Evolutionary conservation across 768 basidiomycete species (phyloP).

Genomic region (Leccinum sublutescens): DNA sequence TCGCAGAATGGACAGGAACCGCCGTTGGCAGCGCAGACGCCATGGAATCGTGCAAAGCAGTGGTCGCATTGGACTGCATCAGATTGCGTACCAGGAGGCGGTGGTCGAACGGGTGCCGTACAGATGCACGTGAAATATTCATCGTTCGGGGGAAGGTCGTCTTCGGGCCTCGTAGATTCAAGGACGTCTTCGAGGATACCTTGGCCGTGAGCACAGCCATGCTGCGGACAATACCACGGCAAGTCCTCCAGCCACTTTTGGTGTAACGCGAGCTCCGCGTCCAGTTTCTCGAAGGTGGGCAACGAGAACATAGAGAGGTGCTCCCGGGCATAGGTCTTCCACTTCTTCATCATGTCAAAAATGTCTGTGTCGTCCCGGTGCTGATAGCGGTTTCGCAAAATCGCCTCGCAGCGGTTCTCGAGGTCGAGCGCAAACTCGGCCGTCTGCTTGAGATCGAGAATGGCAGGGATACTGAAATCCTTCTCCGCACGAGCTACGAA

Average conservation of each 20-base stretch:
- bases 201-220: conserved; percentile 61
- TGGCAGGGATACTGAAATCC: conserved; percentile 68
- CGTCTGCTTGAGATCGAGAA: conserved; percentile 63
- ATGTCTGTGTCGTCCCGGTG: conserved; percentile 58
- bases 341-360: conserved; percentile 69
- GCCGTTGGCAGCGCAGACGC: conserved; percentile 81
- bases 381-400: conserved; percentile 62
- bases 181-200: conserved; percentile 72
- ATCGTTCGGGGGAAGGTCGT: conserved; percentile 74
- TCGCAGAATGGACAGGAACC: conserved; percentile 92
- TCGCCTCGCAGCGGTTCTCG: conserved; percentile 71
- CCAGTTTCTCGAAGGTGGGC: conserved; percentile 70
- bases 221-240: conserved; percentile 77
- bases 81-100: conserved; percentile 68
- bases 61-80: conserved; percentile 92
- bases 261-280: conserved; percentile 64
- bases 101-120: conserved; percentile 70
- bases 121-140: conserved; percentile 89
- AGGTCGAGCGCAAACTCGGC: conserved; percentile 79
- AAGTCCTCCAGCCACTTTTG: conserved; percentile 70
- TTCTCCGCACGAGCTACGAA: conserved; percentile 71
- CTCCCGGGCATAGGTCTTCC: conserved; percentile 69
- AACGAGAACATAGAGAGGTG: conserved; percentile 73
- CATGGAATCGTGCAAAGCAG: conserved; percentile 84
- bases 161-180: conserved; percentile 70